Evolutionary conservation across 164 flowering plant species (phyloP).

Genomic region (Piper betle): DNA sequence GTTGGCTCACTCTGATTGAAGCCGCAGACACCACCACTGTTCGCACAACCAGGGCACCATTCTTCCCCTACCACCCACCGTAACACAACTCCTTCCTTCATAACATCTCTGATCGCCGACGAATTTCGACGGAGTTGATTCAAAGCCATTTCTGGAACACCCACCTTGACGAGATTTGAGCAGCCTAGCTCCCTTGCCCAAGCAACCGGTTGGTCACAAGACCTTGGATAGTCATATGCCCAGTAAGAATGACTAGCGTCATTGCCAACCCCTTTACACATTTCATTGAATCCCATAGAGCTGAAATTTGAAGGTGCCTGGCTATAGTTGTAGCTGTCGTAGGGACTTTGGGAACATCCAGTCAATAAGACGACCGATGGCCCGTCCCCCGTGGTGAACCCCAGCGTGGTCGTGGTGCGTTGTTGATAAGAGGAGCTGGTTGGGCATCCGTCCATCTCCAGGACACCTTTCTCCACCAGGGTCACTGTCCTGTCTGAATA

Average conservation of each 20-base stretch:
- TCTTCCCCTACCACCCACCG: not conserved
- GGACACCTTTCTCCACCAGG: not conserved
- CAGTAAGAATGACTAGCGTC: not conserved
- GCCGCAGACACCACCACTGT: not conserved
- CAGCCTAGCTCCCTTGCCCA: not conserved
- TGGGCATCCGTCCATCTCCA: not conserved
- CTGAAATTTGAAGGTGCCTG: not conserved
- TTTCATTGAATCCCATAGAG: too few relatives aligned
- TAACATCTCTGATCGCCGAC: not conserved
- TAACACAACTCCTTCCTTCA: not conserved
- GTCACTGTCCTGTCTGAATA: not conserved
- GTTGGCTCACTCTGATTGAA: not conserved
- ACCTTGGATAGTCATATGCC: not conserved
- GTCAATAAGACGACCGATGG: not conserved
- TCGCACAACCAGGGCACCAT: not conserved
- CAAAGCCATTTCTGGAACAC: not conserved
- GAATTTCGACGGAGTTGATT: not conserved
- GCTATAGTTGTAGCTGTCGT: too few relatives aligned
- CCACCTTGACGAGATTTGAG: not conserved
- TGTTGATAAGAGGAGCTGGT: not conserved
- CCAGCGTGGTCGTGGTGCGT: not conserved
- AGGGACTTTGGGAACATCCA: not conserved
- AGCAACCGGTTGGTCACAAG: too few relatives aligned
- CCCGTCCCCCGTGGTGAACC: not conserved
- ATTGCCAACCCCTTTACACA: not conserved